These are phyloP conservation scores for Gossypium schwendimanii DNA, from an alignment of 441 rosid genomes.

Conservation along the genomic window DNA sequence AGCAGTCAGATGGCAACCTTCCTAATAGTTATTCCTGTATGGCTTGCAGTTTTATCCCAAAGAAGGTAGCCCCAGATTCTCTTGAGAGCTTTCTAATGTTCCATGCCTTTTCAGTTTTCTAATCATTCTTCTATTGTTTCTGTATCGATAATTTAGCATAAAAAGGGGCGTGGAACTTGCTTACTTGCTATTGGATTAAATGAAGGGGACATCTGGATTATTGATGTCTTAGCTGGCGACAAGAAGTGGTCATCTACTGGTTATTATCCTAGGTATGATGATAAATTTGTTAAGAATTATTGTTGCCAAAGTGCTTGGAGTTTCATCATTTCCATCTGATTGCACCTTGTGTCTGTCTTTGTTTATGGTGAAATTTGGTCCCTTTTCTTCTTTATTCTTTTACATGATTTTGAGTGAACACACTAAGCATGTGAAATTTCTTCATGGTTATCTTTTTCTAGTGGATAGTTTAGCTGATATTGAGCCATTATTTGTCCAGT, in stretches of 20 bases:
- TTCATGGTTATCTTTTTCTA: neutral
- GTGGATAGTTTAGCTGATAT: constrained; percentile 2
- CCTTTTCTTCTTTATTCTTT: neutral
- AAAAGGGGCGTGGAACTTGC: constrained; percentile 19
- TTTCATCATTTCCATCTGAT: neutral
- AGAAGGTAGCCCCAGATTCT: constrained; percentile 28
- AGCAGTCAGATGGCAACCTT: constrained; percentile 20
- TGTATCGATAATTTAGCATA: constrained; percentile 15
- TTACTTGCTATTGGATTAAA: constrained; percentile 40
- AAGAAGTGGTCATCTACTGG: constrained; percentile 33
- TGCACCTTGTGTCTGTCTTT: neutral
- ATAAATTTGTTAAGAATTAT: constrained; percentile 5
- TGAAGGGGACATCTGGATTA: constrained; percentile 30
- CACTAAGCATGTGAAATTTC: neutral
- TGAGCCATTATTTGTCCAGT: constrained; percentile 22
- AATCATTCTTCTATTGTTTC: neutral
- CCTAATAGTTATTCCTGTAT: constrained; percentile 26
- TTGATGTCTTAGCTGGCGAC: constrained; percentile 32
- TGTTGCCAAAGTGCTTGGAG: neutral
- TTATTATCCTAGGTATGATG: constrained; percentile 29
- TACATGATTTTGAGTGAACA: neutral
- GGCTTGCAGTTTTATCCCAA: constrained; percentile 28
- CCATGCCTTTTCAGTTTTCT: neutral
- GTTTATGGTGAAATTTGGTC: neutral
- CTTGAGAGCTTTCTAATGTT: neutral